A percentile compares a stretch with the other conserved stretches of the same genome.
phyloP scores from a whole-genome alignment of 2,329 filamentous ascomycete genomes.

The Aspergillus transmontanensis region DNA sequence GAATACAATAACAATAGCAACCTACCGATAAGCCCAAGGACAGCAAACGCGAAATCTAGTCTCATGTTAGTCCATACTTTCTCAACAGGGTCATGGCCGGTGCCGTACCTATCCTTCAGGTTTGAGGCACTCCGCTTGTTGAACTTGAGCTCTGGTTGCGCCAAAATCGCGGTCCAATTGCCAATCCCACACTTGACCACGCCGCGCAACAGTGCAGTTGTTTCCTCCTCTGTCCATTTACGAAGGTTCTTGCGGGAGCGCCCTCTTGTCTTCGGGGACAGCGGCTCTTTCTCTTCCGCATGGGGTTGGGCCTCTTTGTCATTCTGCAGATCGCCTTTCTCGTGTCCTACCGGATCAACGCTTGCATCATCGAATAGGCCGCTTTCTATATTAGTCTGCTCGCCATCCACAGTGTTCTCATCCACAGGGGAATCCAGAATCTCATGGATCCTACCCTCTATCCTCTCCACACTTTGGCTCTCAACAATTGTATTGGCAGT shows the following conservation, averaged over 20 bases:
- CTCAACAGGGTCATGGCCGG: neutral
- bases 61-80: constrained; percentile 4
- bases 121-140: constrained; percentile 62
- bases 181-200: constrained; percentile 65
- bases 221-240: constrained; percentile 65
- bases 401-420: constrained; percentile 21
- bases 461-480: constrained; percentile 30
- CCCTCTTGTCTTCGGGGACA: constrained; percentile 36
- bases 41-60: constrained; percentile 57
- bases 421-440: constrained; percentile 34
- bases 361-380: constrained; percentile 10
- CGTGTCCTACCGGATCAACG: constrained; percentile 3
- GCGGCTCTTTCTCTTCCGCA: constrained; percentile 22
- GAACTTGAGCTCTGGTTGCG: constrained; percentile 59
- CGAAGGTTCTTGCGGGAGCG: constrained; percentile 53
- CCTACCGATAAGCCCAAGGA: constrained; percentile 49
- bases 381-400: constrained; percentile 18
- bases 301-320: constrained; percentile 6
- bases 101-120: constrained; percentile 59
- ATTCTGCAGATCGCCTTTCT: constrained; percentile 12
- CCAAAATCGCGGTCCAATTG: constrained; percentile 65
- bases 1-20: neutral
- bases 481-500: constrained; percentile 22
- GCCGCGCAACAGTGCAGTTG: constrained; percentile 58
- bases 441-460: constrained; percentile 39